These are phyloP conservation scores for Calocybe gangraenosa DNA, from an alignment of 768 basidiomycete genomes.

Conservation along the genomic window DNA sequence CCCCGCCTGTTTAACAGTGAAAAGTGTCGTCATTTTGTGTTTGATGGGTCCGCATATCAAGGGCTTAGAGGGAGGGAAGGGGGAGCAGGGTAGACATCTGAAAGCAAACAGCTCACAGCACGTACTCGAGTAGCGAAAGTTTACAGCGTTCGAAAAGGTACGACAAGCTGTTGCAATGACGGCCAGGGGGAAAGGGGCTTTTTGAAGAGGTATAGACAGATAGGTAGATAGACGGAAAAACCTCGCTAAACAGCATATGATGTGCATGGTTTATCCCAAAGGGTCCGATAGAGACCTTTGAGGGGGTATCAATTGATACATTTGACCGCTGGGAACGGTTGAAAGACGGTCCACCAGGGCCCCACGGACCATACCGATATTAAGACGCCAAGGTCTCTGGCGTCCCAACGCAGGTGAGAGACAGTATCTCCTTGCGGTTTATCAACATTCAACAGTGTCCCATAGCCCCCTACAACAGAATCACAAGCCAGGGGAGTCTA, in stretches of 20 bases:
- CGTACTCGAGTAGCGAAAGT: background rate
- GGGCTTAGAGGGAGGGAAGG: background rate
- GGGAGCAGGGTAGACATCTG: background rate
- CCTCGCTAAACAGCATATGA: constrained; percentile 1
- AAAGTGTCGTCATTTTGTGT: constrained; percentile 5
- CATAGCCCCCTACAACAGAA: too few species aligned
- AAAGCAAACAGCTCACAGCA: background rate
- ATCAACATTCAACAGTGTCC: too few species aligned
- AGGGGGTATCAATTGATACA: background rate
- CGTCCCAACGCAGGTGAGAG: background rate
- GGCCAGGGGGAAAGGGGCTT: too few species aligned
- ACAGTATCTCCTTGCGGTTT: constrained; percentile 10
- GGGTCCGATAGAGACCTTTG: background rate
- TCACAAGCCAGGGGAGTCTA: too few species aligned
- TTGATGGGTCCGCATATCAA: constrained; percentile 7
- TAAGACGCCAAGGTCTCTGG: background rate
- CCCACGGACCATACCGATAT: background rate
- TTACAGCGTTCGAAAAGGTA: too few species aligned
- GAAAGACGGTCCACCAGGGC: constrained; percentile 6
- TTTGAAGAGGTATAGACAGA: too few species aligned
- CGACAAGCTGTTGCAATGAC: too few species aligned
- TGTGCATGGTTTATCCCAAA: background rate
- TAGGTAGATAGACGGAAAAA: too few species aligned
- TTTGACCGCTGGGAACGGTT: background rate
- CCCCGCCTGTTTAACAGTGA: background rate